Base-by-base conservation (phyloP, 495 filamentous ascomycete species). In the Echria macrotheca region DNA sequence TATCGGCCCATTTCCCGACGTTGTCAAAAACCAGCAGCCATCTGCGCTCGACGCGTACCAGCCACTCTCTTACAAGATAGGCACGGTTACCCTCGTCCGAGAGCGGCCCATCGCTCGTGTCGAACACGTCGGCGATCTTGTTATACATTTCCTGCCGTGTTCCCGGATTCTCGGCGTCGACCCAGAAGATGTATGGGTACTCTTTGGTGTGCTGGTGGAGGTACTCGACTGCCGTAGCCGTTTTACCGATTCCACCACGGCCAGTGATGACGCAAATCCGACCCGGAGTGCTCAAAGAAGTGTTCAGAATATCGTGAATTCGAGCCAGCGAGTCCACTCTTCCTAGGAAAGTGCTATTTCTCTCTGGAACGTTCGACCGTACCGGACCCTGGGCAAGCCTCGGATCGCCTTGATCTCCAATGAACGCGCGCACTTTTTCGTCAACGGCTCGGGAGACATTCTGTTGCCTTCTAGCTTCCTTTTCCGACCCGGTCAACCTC, bases 21-120 rank as follows among this genome's bases (percentile, higher is more conserved):
- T 65, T 65, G 47, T 65, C 59, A 26, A 59, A 60, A 8, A 57
- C 37, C 5, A 65, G 36, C 18, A 65, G 37, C 61, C 61, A 65
- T 25, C 49, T 39, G 17, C 39, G 46, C 5, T 49, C 47, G n/a
- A 35, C 44, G 7, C 17, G 45, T 17, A 49, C 25, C 40, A 65
- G 25, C 19, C 40, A 55, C 2, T 52, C 46, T 24, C 43, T 45
- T 4, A 43, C 48, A 9, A 56, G 24, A 7, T 32, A 31, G 45
- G 51, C 37, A 52, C 29, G 29, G 31, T 24, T 36, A 14, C 11
- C n/a, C 18, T 47, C 29, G 23, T 39, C 33, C 3, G 11, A 10
- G 6, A 39, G 4, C 0, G 23, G 14, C 14, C 12, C 4, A 7
- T 19, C 33, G 9, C 46, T 23, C 7, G 23, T 21, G 15, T 39